phyloP scores from a whole-genome alignment of 257 asterid species.

The Solanum habrochaites region DNA sequence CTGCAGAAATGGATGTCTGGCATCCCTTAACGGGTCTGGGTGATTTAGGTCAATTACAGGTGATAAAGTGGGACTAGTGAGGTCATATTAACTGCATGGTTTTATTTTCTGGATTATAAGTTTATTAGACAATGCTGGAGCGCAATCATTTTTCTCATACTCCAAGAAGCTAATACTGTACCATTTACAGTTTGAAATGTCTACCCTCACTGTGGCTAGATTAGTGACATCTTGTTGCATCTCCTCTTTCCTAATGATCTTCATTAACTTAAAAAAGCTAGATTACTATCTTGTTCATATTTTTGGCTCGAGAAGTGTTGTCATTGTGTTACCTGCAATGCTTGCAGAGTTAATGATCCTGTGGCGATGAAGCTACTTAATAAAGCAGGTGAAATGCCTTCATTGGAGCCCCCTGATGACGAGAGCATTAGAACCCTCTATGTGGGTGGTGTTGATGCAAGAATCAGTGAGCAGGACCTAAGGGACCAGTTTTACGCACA shows the following conservation, averaged over 20 bases:
- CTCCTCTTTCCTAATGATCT: neutral
- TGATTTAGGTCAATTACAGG: neutral
- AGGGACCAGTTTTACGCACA: constrained; percentile 88
- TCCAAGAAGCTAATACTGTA: neutral
- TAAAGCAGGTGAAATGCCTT: constrained; percentile 99
- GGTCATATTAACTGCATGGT: neutral
- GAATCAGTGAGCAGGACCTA: constrained; percentile 75
- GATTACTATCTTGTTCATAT: neutral
- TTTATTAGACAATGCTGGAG: neutral
- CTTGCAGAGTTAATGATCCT: constrained; percentile 79
- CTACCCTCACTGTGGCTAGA: neutral
- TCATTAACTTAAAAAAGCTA: neutral
- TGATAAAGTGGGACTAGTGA: neutral
- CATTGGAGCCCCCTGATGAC: constrained; percentile 92
- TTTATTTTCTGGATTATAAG: neutral
- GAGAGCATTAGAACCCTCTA: constrained; percentile 91
- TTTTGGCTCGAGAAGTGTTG: neutral
- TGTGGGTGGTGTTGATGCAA: constrained; percentile 88
- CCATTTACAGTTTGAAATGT: neutral
- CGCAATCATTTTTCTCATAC: neutral
- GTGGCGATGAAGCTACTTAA: constrained; percentile 84
- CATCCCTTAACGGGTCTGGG: neutral
- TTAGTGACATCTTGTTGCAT: neutral
- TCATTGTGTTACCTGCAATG: neutral
- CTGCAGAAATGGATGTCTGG: neutral